Evolutionary conservation across 176 grass and related monocot genomes (phyloP).

Genomic region (Oryza brachyantha): DNA sequence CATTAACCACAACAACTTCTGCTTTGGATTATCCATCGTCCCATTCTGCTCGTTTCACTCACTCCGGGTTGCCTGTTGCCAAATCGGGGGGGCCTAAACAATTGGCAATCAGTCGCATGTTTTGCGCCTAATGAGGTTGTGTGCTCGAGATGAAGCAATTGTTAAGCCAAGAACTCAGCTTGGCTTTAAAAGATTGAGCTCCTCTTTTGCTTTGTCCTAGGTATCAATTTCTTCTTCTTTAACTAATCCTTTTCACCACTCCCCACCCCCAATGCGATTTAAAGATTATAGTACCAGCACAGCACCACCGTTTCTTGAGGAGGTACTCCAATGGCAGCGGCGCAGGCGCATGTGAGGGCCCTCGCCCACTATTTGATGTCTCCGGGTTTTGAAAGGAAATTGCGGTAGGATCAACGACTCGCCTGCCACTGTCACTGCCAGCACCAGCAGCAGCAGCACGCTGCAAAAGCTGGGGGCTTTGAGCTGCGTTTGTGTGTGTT

Average conservation of each 20-base stretch:
- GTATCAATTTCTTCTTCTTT: neutral
- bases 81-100: slow-evolving; percentile 3
- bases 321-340: slow-evolving; percentile 4
- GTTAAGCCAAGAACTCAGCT: neutral
- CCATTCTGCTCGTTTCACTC: slow-evolving; percentile 7
- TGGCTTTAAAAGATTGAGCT: neutral
- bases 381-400: neutral
- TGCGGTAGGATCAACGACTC: neutral
- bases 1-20: neutral
- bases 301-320: too few relatives aligned
- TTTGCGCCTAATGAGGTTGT: neutral
- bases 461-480: slow-evolving; percentile 28
- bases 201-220: neutral
- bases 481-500: neutral
- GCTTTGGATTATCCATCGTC: neutral
- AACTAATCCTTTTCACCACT: neutral
- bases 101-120: neutral
- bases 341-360: slow-evolving; percentile 10
- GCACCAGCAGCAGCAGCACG: neutral
- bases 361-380: neutral
- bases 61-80: neutral
- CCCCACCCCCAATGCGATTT: neutral
- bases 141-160: neutral
- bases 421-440: neutral
- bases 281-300: neutral